phyloP scores from a whole-genome alignment of 768 basidiomycete genomes.

The Boletus subparvulus region DNA sequence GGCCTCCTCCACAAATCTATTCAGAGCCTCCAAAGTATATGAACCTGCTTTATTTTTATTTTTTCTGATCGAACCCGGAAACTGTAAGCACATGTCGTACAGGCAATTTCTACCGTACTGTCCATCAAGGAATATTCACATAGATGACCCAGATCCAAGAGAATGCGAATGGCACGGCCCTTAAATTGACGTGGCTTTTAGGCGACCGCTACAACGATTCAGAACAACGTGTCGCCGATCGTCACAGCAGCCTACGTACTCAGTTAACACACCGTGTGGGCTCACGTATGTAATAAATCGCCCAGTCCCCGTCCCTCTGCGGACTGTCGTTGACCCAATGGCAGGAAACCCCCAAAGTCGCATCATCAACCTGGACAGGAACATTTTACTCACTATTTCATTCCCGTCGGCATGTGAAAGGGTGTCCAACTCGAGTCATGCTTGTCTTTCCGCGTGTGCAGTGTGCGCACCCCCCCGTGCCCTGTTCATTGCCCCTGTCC shows the following conservation, averaged over 20 bases:
- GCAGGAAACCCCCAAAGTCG: conserved; percentile 10
- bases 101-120: neutral
- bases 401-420: conserved; percentile 17
- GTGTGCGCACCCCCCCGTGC: neutral
- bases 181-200: conserved; percentile 17
- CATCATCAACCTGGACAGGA: neutral
- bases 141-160: conserved; percentile 14
- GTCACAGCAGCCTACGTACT: conserved; percentile 30
- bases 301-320: conserved; percentile 3
- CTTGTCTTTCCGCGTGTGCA: conserved; percentile 5
- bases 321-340: neutral
- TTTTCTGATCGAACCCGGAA: conserved; percentile 7
- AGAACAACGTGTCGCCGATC: conserved; percentile 21
- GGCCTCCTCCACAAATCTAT: neutral
- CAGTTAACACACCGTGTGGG: conserved; percentile 6
- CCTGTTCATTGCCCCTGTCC: conserved; percentile 18
- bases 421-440: conserved; percentile 1
- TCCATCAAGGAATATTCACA: neutral
- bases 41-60: conserved; percentile 1
- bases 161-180: conserved; percentile 11
- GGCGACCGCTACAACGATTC: conserved; percentile 12
- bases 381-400: conserved; percentile 13
- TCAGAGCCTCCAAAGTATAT: conserved; percentile 2
- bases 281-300: conserved; percentile 24
- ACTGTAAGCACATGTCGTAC: conserved; percentile 7